Evolutionary conservation across 352 stramenopile species (phyloP).

Genomic region (Pythium phragmitis): DNA sequence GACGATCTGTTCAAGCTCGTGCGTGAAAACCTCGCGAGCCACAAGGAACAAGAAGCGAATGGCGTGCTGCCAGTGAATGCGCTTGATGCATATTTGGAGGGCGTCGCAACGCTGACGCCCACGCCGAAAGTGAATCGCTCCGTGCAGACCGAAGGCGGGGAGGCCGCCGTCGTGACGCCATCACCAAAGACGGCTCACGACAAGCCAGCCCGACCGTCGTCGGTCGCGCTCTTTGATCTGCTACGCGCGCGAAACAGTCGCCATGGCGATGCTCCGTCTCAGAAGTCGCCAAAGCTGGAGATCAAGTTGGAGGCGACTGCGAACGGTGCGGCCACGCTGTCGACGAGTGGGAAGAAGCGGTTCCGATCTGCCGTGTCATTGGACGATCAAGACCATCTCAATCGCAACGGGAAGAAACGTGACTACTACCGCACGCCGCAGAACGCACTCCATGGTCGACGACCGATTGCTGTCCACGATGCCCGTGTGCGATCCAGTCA

Average conservation of each 20-base stretch:
- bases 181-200: not conserved
- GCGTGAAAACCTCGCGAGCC: not conserved
- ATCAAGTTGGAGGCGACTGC: constrained; percentile 7
- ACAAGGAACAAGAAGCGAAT: not conserved
- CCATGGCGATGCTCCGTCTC: no score
- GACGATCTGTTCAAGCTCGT: constrained; percentile 14
- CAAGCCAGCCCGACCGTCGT: not conserved
- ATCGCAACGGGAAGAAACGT: constrained; percentile 1
- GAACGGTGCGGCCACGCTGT: not conserved
- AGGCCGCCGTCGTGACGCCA: not conserved
- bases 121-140: not conserved
- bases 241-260: constrained; percentile 1
- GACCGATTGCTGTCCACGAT: constrained; percentile 2
- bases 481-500: not conserved
- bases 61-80: constrained; percentile 5
- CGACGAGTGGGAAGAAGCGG: constrained; percentile 3
- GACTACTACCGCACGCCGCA: not conserved
- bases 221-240: constrained; percentile 14
- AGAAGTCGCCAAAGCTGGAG: constrained; percentile 4
- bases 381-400: not conserved
- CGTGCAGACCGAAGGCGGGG: constrained; percentile 3
- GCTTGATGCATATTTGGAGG: constrained; percentile 18
- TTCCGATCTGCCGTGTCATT: not conserved
- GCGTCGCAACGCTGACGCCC: not conserved
- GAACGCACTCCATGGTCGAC: not conserved